phyloP scores from a whole-genome alignment of 2,329 filamentous ascomycete species.

The Cytospora schulzeri region DNA sequence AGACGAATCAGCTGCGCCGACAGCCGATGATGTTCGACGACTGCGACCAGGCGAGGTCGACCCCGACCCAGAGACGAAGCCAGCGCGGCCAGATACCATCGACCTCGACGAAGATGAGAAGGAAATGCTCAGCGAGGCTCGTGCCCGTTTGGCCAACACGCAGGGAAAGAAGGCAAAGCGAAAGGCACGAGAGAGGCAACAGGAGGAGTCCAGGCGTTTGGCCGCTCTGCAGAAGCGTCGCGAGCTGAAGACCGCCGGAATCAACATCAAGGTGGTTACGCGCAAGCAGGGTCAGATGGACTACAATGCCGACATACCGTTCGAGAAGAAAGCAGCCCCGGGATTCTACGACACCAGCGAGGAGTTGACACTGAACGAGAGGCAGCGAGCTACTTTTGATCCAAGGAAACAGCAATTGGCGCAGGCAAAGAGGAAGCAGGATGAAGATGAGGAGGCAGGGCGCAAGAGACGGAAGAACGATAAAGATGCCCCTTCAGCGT shows the following conservation, averaged over 20 bases:
- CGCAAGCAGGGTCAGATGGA: constrained; percentile 98
- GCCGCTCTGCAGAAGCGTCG: constrained; percentile 92
- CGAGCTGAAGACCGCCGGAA: constrained; percentile 95
- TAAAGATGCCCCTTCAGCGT: constrained; percentile 75
- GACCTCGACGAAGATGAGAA: constrained; percentile 99
- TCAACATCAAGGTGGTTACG: constrained; percentile 94
- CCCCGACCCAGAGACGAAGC: constrained; percentile 96
- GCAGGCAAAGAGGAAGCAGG: constrained; percentile 86
- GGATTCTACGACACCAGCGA: constrained; percentile 95
- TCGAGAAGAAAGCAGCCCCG: constrained; percentile 84
- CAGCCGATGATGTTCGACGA: constrained; percentile 86
- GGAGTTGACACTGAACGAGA: constrained; percentile 79
- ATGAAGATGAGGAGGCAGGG: constrained; percentile 78
- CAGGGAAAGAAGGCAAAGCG: constrained; percentile 99
- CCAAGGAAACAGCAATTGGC: constrained; percentile 88
- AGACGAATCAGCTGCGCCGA: constrained; percentile 83
- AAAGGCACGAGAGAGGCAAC: constrained; percentile 91
- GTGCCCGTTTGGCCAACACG: constrained; percentile 93
- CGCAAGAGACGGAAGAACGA: constrained; percentile 88
- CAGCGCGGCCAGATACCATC: constrained; percentile 92
- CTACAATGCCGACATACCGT: constrained; percentile 98
- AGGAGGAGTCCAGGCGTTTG: constrained; percentile 89
- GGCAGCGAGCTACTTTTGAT: constrained; percentile 82
- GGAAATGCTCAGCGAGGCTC: constrained; percentile 97
- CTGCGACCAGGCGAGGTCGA: constrained; percentile 92